A percentile compares a stretch with the other conserved stretches of the same genome.
phyloP scores from a whole-genome alignment of 2,329 filamentous ascomycete species.

The Curvularia sp. region DNA sequence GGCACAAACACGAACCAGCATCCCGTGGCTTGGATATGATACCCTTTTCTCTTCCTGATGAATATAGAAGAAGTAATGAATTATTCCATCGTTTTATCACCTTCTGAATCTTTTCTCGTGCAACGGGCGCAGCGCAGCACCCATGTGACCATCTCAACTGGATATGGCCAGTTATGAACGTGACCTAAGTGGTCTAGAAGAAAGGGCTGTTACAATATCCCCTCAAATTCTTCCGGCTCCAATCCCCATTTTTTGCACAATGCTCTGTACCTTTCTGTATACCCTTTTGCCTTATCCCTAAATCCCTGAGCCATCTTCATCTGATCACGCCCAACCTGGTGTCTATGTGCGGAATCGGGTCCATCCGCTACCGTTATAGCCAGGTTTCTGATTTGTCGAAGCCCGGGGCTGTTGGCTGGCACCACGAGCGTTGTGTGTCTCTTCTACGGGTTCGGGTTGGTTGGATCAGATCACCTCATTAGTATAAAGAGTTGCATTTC shows the following conservation, averaged over 20 bases:
- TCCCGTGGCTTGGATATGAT: conserved; percentile 8
- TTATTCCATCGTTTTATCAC: neutral
- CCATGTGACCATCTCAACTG: neutral
- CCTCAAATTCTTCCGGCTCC: conserved; percentile 41
- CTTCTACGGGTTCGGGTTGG: conserved; percentile 51
- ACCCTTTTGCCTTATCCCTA: conserved; percentile 45
- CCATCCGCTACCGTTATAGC: conserved; percentile 54
- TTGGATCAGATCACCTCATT: conserved; percentile 52
- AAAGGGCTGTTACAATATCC: conserved; percentile 27
- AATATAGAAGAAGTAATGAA: neutral
- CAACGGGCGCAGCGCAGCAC: neutral
- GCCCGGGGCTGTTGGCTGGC: conserved; percentile 48
- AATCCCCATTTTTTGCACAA: conserved; percentile 46
- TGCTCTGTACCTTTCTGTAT: conserved; percentile 46
- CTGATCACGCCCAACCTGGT: conserved; percentile 53
- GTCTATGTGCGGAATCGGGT: conserved; percentile 52
- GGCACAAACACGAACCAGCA: neutral
- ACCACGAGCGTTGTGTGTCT: conserved; percentile 52
- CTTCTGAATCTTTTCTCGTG: neutral
- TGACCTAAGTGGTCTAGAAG: neutral
- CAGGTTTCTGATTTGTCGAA: conserved; percentile 51
- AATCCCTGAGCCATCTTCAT: conserved; percentile 51
- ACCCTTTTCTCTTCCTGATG: neutral
- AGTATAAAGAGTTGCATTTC: conserved; percentile 47
- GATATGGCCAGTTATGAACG: neutral